Evolutionary conservation across 2,329 filamentous ascomycete species (phyloP), one percentile per base, ranked within the genome.

Genomic region (Coleophoma cylindrospora): DNA sequence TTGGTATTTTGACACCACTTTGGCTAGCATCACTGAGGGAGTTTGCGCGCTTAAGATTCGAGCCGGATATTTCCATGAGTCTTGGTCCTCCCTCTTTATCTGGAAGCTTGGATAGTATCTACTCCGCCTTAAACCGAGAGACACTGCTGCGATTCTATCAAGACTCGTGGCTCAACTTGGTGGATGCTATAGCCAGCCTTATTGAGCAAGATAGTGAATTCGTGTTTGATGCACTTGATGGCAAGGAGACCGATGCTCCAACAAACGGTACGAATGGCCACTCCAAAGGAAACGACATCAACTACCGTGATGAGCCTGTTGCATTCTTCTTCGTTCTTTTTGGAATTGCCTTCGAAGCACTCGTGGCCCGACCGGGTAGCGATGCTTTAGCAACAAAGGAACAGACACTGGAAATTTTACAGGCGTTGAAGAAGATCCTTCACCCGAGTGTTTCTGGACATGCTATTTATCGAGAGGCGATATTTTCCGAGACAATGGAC

Each of bases 321-420:
- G 94, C 94, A 0, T 99, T 99, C 76, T 99, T 99, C 74, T 99
- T 99, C 62, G 92, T 99, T 13, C 79, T 99, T 0, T 99, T 97
- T 61, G 94, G 94, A 11, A 85, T 99, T 50, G 91, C 92, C 0
- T 97, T 99, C 59, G 95, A 99, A 69, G 92, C 95, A 15, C 79
- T 99, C 19, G 92, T 92, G 8, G 90, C 89, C 7, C 84, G 91
- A 43, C 85, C 87, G 5, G 76, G 80, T 45, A 74, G 72, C 34
- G 84, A 87, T 58, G 75, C 84, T 11, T 76, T 91, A 32, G 84
- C 84, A 4, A 83, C 83, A 0, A 84, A 86, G 56, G 85, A 87
- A 56, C 90, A 96, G 64, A 90, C 87, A 7, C 72, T 96, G 27
- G 91, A 91, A 54, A 96, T 99, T 48, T 75, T 99, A 17, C 84